Evolutionary conservation across 2,329 filamentous ascomycete genomes (phyloP).

Genomic region (Hypomyces rosellus): DNA sequence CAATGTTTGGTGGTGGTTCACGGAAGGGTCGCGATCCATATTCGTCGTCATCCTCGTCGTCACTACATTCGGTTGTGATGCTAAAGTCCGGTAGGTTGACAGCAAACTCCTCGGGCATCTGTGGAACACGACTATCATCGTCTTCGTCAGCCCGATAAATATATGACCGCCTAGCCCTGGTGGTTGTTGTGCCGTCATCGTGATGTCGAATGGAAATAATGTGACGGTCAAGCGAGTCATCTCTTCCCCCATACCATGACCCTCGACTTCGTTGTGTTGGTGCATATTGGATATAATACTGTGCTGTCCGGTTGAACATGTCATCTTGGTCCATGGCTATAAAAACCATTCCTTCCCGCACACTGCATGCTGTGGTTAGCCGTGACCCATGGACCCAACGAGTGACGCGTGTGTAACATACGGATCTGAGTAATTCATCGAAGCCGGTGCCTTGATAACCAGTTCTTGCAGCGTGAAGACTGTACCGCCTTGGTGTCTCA

Average conservation of each 20-base stretch:
- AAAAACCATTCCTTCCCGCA: conserved; percentile 89
- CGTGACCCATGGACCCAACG: too few species aligned
- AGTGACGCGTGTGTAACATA: conserved; percentile 42
- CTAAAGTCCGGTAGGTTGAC: conserved; percentile 42
- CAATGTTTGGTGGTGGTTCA: conserved; percentile 45
- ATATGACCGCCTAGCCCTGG: conserved; percentile 40
- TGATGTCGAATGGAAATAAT: conserved; percentile 48
- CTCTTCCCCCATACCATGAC: conserved; percentile 14
- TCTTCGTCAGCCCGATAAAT: conserved; percentile 34
- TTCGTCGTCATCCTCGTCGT: conserved; percentile 46
- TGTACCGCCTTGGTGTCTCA: conserved; percentile 73
- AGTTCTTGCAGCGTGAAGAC: conserved; percentile 81
- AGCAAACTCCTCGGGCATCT: conserved; percentile 52
- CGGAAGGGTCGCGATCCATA: conserved; percentile 23
- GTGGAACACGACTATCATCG: conserved; percentile 41
- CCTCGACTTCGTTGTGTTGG: conserved; percentile 15
- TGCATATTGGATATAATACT: conserved; percentile 67
- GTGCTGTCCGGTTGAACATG: conserved; percentile 62
- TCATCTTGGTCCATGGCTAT: conserved; percentile 80
- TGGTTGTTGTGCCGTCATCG: conserved; percentile 44
- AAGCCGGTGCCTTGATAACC: conserved; percentile 76
- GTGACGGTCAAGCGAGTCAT: conserved; percentile 18
- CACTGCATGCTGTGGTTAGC: conserved; percentile 40
- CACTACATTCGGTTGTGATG: conserved; percentile 54
- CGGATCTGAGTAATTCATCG: conserved; percentile 74